phyloP scores from a whole-genome alignment of 2,329 filamentous ascomycete species.

The Aspergillus viridinutans region DNA sequence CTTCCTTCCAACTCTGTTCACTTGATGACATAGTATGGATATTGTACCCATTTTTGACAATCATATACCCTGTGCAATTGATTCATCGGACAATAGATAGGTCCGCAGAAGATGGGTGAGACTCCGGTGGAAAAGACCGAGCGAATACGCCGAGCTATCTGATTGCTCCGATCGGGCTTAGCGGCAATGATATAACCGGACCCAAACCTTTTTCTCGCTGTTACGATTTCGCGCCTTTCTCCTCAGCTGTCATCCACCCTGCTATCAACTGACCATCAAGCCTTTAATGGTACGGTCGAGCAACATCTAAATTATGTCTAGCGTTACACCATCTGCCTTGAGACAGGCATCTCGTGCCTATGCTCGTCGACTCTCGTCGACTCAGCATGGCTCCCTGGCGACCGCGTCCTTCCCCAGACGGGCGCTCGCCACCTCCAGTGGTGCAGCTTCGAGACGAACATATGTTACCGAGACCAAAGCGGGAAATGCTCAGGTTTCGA shows the following conservation, averaged over 20 bases:
- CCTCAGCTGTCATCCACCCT: constrained; percentile 7
- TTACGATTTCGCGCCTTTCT: constrained; percentile 12
- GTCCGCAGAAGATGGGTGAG: not conserved
- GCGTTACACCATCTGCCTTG: constrained; percentile 63
- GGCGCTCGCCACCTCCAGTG: constrained; percentile 32
- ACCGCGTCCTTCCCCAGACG: constrained; percentile 37
- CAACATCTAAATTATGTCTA: constrained; percentile 52
- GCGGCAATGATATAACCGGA: constrained; percentile 25
- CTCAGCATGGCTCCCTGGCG: constrained; percentile 29
- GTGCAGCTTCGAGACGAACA: constrained; percentile 47
- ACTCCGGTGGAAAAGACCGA: constrained; percentile 9
- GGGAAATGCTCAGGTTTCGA: constrained; percentile 64
- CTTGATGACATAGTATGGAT: not conserved
- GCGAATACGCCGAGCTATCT: constrained; percentile 15
- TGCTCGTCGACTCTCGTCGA: constrained; percentile 47
- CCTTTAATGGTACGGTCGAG: constrained; percentile 18
- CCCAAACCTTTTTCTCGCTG: constrained; percentile 21
- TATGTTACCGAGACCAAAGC: constrained; percentile 84
- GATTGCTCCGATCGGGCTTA: constrained; percentile 24
- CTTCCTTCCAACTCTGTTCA: not conserved
- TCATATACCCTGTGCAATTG: not conserved
- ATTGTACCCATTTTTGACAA: not conserved
- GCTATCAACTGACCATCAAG: constrained; percentile 19
- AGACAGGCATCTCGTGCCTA: constrained; percentile 67
- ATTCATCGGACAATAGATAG: not conserved